Evolutionary conservation across 2,329 filamentous ascomycete genomes (phyloP).

Genomic region (Coniosporium uncinatum): DNA sequence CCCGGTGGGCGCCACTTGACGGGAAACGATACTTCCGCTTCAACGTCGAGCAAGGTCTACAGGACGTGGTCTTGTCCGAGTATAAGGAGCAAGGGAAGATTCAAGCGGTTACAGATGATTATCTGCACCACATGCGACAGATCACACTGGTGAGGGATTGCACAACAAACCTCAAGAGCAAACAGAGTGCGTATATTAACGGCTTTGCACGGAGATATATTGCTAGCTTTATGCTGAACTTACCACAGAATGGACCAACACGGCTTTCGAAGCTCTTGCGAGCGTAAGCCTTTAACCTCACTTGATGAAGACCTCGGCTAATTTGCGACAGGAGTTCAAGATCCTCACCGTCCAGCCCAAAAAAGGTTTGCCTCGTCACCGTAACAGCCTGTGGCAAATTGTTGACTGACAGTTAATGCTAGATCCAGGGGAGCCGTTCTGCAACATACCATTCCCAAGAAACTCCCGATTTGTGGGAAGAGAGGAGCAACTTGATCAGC

Average conservation of each 20-base stretch:
- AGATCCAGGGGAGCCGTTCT: neutral
- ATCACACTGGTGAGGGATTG: slow-evolving; percentile 1
- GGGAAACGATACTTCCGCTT: slow-evolving; percentile 9
- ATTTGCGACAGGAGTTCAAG: no score
- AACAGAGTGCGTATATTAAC: slow-evolving; percentile 12
- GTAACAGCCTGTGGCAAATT: neutral
- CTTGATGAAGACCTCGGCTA: no score
- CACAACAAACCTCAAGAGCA: slow-evolving; percentile 7
- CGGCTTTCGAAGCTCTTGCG: no score
- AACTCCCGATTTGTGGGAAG: slow-evolving; percentile 17
- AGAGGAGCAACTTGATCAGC: slow-evolving; percentile 10
- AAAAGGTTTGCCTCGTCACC: no score
- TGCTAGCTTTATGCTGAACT: slow-evolving; percentile 8
- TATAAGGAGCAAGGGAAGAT: neutral
- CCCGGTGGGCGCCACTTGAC: slow-evolving; percentile 23
- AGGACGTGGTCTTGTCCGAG: neutral
- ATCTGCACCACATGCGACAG: neutral
- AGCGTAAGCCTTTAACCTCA: no score
- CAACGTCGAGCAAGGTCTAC: neutral
- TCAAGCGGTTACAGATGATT: neutral
- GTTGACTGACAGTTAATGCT: neutral
- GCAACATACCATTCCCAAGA: neutral
- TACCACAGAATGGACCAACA: no score
- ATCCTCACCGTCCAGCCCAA: no score
- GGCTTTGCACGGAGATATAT: slow-evolving; percentile 6